These are phyloP conservation scores for Xanthoconium purpureum DNA, from an alignment of 768 basidiomycete species.

Conservation along the genomic window DNA sequence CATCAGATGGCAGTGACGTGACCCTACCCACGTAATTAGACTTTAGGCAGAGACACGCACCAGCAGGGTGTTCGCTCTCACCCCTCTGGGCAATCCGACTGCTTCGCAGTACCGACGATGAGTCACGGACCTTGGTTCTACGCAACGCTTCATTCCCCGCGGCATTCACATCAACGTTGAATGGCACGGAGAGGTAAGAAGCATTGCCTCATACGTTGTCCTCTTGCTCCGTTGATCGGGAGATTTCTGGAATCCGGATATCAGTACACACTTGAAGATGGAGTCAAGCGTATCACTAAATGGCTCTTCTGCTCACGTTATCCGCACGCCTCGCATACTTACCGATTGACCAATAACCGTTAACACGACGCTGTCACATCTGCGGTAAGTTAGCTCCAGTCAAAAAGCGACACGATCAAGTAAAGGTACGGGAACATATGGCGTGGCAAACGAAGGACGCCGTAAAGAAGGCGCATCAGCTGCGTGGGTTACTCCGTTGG, in stretches of 20 bases:
- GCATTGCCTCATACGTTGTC: conserved; percentile 6
- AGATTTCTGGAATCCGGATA: conserved; percentile 4
- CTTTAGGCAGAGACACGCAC: conserved; percentile 36
- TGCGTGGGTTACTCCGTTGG: conserved; percentile 25
- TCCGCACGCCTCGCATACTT: conserved; percentile 5
- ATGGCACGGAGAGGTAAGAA: conserved; percentile 14
- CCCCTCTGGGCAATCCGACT: conserved; percentile 17
- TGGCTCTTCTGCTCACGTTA: conserved; percentile 17
- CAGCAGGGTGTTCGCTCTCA: conserved; percentile 19
- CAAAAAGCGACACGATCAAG: conserved; percentile 18
- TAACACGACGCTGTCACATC: conserved; percentile 10
- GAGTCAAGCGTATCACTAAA: background rate
- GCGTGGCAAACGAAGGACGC: conserved; percentile 22
- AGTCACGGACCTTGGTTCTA: conserved; percentile 24
- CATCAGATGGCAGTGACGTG: conserved; percentile 34
- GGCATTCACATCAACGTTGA: conserved; percentile 26
- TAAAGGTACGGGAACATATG: conserved; percentile 6
- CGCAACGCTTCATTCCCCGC: conserved; percentile 28
- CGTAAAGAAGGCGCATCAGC: conserved; percentile 35
- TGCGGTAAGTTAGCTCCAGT: conserved; percentile 10
- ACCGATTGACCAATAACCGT: conserved; percentile 12
- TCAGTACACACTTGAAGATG: conserved; percentile 2
- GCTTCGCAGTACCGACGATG: conserved; percentile 13
- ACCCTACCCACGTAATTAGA: conserved; percentile 35
- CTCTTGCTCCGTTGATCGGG: conserved; percentile 22